These are phyloP conservation scores for Aspergillus sclerotiicarbonarius DNA, from an alignment of 495 filamentous ascomycete species.

Conservation along the genomic window DNA sequence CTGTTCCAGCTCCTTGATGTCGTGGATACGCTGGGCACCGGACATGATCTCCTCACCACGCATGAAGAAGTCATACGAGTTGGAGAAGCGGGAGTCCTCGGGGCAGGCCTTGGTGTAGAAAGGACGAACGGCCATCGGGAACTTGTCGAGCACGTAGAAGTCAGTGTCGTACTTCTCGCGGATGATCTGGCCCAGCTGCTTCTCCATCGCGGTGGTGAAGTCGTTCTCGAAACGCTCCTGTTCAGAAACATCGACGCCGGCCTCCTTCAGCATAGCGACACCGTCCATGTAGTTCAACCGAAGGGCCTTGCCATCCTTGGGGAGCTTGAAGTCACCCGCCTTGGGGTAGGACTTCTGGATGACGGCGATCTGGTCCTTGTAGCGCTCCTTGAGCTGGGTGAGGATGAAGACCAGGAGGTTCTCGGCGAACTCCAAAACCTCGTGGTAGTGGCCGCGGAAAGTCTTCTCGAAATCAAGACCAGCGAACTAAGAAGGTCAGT, in stretches of 20 bases:
- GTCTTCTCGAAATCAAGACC: conserved; percentile 98
- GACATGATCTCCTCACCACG: conserved; percentile 87
- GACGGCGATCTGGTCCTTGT: conserved; percentile 64
- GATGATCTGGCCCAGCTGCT: conserved; percentile 82
- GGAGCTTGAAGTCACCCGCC: conserved; percentile 56
- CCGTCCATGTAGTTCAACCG: conserved; percentile 84
- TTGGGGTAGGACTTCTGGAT: conserved; percentile 60
- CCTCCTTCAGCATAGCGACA: conserved; percentile 75
- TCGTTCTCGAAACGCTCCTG: conserved; percentile 75
- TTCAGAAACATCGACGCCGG: conserved; percentile 70
- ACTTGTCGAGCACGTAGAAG: conserved; percentile 91
- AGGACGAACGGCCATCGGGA: conserved; percentile 77
- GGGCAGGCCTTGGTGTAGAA: conserved; percentile 88
- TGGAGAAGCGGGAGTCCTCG: conserved; percentile 63
- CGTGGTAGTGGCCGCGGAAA: conserved; percentile 83
- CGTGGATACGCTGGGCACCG: conserved; percentile 82
- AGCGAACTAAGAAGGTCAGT: conserved; percentile 57
- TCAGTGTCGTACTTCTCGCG: conserved; percentile 82
- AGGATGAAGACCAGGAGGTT: conserved; percentile 87
- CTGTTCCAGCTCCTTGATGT: conserved; percentile 64
- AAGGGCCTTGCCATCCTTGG: conserved; percentile 69
- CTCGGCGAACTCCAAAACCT: conserved; percentile 79
- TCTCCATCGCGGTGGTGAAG: conserved; percentile 75
- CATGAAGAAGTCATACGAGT: conserved; percentile 94
- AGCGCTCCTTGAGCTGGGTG: conserved; percentile 66